Conservation (phyloP, 495 filamentous ascomycete genomes). For the Hyaloscypha finlandica region DNA sequence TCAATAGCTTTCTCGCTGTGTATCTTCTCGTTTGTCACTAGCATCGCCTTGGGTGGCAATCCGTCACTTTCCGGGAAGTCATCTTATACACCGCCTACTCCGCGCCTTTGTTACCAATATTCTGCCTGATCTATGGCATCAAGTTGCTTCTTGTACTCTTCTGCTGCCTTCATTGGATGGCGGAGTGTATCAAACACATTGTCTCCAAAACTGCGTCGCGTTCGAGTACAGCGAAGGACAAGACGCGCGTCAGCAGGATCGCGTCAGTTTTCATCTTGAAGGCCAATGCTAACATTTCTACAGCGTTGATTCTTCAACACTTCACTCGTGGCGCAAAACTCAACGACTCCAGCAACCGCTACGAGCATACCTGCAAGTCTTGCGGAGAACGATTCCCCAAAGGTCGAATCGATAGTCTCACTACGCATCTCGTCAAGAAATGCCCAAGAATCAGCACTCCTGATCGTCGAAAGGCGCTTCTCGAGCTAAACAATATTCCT, state of each 20-base stretch:
- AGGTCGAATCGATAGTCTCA: slow-evolving; percentile 78
- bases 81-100: background rate
- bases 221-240: background rate
- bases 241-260: background rate
- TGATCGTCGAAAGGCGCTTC: slow-evolving; percentile 65
- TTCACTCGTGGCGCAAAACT: slow-evolving; percentile 82
- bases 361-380: slow-evolving; percentile 82
- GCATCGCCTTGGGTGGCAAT: background rate
- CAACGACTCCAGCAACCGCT: slow-evolving; percentile 82
- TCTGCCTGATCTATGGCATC: background rate
- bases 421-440: slow-evolving; percentile 76
- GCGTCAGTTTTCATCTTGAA: background rate
- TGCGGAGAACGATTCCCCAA: slow-evolving; percentile 86
- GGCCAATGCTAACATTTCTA: background rate
- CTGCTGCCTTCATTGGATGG: background rate
- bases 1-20: background rate
- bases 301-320: slow-evolving; percentile 70
- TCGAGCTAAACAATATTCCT: slow-evolving; percentile 56
- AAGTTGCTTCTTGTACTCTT: background rate
- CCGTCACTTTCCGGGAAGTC: background rate
- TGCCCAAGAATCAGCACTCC: slow-evolving; percentile 71
- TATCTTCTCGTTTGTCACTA: background rate
- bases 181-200: too few relatives aligned
- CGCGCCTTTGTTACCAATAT: background rate
- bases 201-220: background rate